Evolutionary conservation across 2,329 filamentous ascomycete genomes (phyloP).

Genomic region (Thermochaetoides dissita): DNA sequence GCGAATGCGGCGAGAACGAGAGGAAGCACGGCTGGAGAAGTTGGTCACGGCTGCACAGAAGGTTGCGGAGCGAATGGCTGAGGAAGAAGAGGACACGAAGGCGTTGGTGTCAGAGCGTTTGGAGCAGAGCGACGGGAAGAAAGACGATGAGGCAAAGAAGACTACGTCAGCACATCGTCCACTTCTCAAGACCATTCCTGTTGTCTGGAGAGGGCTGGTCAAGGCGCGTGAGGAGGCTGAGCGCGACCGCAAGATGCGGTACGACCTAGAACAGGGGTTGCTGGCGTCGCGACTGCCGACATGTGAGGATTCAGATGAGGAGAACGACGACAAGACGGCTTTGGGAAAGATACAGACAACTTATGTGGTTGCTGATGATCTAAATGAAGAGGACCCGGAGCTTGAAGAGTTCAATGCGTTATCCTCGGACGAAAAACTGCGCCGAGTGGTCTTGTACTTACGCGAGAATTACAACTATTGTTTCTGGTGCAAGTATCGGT

Average conservation of each 20-base stretch:
- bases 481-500: slow-evolving; percentile 88
- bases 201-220: slow-evolving; percentile 68
- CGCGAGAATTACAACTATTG: slow-evolving; percentile 67
- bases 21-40: slow-evolving; percentile 53
- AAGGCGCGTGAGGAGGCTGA: slow-evolving; percentile 57
- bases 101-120: not conserved
- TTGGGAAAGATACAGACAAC: slow-evolving; percentile 22
- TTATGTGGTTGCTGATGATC: slow-evolving; percentile 49
- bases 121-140: not conserved
- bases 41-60: slow-evolving; percentile 68
- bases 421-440: slow-evolving; percentile 50
- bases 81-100: slow-evolving; percentile 7
- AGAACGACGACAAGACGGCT: not conserved
- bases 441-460: slow-evolving; percentile 52
- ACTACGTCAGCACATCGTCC: slow-evolving; percentile 21
- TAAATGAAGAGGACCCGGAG: slow-evolving; percentile 69
- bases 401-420: slow-evolving; percentile 66
- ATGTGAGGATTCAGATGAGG: not conserved
- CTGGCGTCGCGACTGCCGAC: slow-evolving; percentile 38
- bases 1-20: slow-evolving; percentile 54
- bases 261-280: slow-evolving; percentile 49
- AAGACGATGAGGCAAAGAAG: not conserved
- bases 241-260: slow-evolving; percentile 48
- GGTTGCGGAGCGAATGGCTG: slow-evolving; percentile 62
- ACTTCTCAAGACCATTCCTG: slow-evolving; percentile 53